These are phyloP conservation scores for Kodamaea ohmeri DNA, from an alignment of 1,139 yeast species.

Conservation along the genomic window DNA sequence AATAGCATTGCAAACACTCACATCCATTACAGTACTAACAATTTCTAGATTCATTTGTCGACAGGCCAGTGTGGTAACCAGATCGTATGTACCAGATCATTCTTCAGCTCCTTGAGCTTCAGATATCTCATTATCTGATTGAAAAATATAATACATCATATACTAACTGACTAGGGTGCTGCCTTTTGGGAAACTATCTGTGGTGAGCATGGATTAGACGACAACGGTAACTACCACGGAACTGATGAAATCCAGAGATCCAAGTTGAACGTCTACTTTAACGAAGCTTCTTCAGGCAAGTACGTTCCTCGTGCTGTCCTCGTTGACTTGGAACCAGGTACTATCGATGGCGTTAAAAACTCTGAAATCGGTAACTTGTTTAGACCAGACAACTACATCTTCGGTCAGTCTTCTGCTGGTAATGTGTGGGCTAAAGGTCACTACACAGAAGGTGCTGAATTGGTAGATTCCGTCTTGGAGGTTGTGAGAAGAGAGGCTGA, in stretches of 20 bases:
- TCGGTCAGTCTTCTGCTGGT: conserved; percentile 90
- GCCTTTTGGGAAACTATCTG: conserved; percentile 98
- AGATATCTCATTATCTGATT: not conserved
- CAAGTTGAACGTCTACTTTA: conserved; percentile 50
- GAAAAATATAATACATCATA: not conserved
- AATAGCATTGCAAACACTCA: not conserved
- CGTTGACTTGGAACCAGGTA: conserved; percentile 92
- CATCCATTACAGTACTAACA: conserved; percentile 20
- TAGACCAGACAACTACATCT: conserved; percentile 87
- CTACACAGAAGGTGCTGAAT: conserved; percentile 93
- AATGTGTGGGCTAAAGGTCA: conserved; percentile 97
- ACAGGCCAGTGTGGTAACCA: conserved; percentile 99
- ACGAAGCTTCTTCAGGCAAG: conserved; percentile 72
- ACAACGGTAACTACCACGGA: conserved; percentile 75
- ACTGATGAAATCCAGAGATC: conserved; percentile 63
- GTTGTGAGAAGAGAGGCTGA: conserved; percentile 92
- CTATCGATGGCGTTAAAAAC: conserved; percentile 78
- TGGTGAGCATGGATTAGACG: conserved; percentile 93
- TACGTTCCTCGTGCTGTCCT: conserved; percentile 92
- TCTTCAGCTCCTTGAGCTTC: not conserved
- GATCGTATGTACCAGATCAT: conserved; percentile 53
- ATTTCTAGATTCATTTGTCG: conserved; percentile 78
- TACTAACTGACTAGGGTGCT: conserved; percentile 64
- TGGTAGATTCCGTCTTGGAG: conserved; percentile 85
- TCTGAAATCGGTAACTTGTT: conserved; percentile 78